Evolutionary conservation across 805 yeast species (phyloP), one percentile per base, ranked within the genome.

Genomic region (Nakazawaea molendinolei): DNA sequence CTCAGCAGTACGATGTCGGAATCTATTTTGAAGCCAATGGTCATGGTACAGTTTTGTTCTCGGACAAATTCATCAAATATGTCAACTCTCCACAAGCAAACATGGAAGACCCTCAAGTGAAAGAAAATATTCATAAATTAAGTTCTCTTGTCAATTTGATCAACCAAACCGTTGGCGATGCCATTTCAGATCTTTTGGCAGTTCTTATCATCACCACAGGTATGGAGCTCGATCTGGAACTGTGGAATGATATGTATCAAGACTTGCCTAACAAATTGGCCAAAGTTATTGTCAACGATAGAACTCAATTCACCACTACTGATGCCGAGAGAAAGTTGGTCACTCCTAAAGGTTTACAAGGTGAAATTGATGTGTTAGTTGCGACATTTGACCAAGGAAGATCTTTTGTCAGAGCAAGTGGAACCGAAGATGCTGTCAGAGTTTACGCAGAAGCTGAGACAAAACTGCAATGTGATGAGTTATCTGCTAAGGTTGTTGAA

Each of bases 141-240:
- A 60, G 67, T 40, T 63, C 74, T 12, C 69, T 90, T 40, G 71
- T 82, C 22, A 70, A 75, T 39, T 63, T 92, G 44, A 86, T 92
- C 54, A 92, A 92, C 58, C 97, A 92, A 58, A 82, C 97, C 2
- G 97, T 92, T n/a, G 98, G 98, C 21, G 98, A 92, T 56, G 95
- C 98, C 8, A 80, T 92, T 34, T 76, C 95, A n/a, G 98, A 92
- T 56, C 64, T 92, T 57, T 61, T 92, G 40, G 76, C 83, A 5
- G 89, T 92, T 1, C 59, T 89, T 37, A 69, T 78, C 2, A 76
- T 87, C 7, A 56, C 81, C 26, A 55, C 70, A 5, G 68, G 72
- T 44, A 66, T 82, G 47, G 51, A 68, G 7, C 64, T 80, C 63
- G 50, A 72, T 3, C 85, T 95, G 2, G 54, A 52, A 3, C 70